Base-by-base conservation (phyloP, 768 basidiomycete genomes). In the Asterophora lycoperdoides region DNA sequence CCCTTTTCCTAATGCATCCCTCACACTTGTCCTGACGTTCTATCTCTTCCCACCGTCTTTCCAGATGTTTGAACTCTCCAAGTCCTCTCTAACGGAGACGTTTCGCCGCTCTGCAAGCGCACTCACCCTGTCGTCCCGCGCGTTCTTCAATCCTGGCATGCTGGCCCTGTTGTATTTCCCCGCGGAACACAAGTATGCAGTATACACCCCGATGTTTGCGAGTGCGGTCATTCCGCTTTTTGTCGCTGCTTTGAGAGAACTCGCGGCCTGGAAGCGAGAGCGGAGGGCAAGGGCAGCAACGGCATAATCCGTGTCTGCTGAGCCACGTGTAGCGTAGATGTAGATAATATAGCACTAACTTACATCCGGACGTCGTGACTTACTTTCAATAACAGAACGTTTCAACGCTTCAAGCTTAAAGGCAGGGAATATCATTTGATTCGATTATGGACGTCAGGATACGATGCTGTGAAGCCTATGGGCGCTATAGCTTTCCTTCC, bases 131-230 rank as follows among this genome's bases (percentile, higher is more conserved):
- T 79, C 92, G 9, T 89, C 87, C 1, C 78, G 84, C 35, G 95
- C 96, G 3, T 98, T 96, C 74, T 98, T 96, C 71, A 90, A 93
- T 65, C 96, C 95, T 0, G 89, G 88, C 15, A 96, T 98, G 93
- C 70, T 98, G 57, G 93, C 92, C 11, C 68, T 97, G 62, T 75
- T 99, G 17, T 99, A 99, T 67, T 98, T 98, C 68, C 96, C 96
- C 17, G 85, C 92, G 15, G 96, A 98, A 62, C 96, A 98, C 72
- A 97, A 89, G 63, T 94, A 93, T 64, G 94, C 94, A 2, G 92
- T 99, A 8, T 98, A 98, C 64, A 86, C 91, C 0, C 95, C 96
- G 0, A 68, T 99, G 29, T 97, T 99, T 64, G 95, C 91, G 2
- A 93, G 92, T 41, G 79, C 93, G 6, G 75, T 89, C 2, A 85